Evolutionary conservation across 148 eudicot genomes (phyloP), one percentile per base, ranked within the genome.

Genomic region (Chenopodium formosanum): DNA sequence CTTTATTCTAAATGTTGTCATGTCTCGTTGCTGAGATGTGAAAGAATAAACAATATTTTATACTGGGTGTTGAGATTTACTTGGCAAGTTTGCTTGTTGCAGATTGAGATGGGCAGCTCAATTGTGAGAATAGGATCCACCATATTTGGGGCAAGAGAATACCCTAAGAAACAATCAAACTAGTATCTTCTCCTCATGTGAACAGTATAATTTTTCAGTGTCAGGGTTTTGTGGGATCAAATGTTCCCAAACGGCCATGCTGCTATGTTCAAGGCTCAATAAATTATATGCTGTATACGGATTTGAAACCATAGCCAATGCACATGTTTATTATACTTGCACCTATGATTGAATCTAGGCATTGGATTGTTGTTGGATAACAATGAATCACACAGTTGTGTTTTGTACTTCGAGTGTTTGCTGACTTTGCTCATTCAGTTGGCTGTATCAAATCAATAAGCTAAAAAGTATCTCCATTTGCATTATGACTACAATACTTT

Each of bases 31-130:
- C 5, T 67, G 34, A 37, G 70, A 29, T 67, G 31, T 71, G 27
- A 17, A n/a, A 10, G 32, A 13, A 70, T 70, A 7, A 34, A 17
- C 16, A 4, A 16, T 1, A 12, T 19, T 40, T 5, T 9, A 48
- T 73, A 47, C 20, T 48, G 12, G 19, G 58, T 73, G 32, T 12
- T 19, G 22, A 3, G 14, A 14, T 56, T 25, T 11, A n/a, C 12
- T 67, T 2, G 29, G 63, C 32, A 47, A n/a, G 25, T 67, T 65
- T 82, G 68, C 53, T 23, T 29, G 69, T 74, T 91, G 90, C 90
- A 95, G 98, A 90, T 95, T 87, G 97, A 95, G 84, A 92, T 93
- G 94, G 98, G 97, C 82, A 95, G 98, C 79, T 90, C 98, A 52
- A 90, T 90, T 83, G 92, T 93, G 29, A 91, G 98, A 84, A 82